Percentiles rank a stretch among this genome's conserved stretches.
Conservation (phyloP, 306 rosid species). For the Vigna angularis region DNA sequence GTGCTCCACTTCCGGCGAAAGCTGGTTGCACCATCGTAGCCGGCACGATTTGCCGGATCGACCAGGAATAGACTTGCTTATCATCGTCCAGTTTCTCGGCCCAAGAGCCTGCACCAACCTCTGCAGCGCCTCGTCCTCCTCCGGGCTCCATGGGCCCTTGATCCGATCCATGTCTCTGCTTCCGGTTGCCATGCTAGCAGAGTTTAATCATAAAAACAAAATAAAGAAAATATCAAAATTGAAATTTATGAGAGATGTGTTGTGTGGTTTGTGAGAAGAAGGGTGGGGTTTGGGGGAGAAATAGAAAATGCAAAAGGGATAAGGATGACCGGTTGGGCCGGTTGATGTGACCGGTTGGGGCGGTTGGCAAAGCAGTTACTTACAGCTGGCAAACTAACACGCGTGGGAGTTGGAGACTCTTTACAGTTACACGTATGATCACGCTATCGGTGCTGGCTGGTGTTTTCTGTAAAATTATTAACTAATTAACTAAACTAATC, state of each 20-base stretch:
- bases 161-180: constrained; percentile 67
- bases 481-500: constrained; percentile 19
- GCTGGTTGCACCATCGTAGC: constrained; percentile 91
- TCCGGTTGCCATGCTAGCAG: constrained; percentile 40
- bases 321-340: constrained; percentile 57
- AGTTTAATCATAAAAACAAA: background rate
- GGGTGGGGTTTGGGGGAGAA: constrained; percentile 30
- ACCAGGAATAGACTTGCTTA: constrained; percentile 86
- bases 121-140: constrained; percentile 72
- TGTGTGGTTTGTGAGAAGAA: background rate
- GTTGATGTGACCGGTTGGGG: constrained; percentile 55
- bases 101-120: constrained; percentile 67
- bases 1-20: constrained; percentile 84
- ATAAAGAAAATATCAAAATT: background rate
- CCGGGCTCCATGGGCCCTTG: constrained; percentile 96
- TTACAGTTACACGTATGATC: constrained; percentile 59
- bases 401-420: constrained; percentile 51
- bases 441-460: constrained; percentile 26
- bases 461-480: background rate
- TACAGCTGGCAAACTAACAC: constrained; percentile 78
- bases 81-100: constrained; percentile 79
- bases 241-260: background rate
- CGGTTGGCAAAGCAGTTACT: constrained; percentile 63
- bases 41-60: constrained; percentile 96
- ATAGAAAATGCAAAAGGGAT: constrained; percentile 44